Percentiles rank a stretch among this genome's conserved stretches.
Evolutionary conservation across 768 basidiomycete genomes (phyloP).

Genomic region (Lactifluus echinatus): DNA sequence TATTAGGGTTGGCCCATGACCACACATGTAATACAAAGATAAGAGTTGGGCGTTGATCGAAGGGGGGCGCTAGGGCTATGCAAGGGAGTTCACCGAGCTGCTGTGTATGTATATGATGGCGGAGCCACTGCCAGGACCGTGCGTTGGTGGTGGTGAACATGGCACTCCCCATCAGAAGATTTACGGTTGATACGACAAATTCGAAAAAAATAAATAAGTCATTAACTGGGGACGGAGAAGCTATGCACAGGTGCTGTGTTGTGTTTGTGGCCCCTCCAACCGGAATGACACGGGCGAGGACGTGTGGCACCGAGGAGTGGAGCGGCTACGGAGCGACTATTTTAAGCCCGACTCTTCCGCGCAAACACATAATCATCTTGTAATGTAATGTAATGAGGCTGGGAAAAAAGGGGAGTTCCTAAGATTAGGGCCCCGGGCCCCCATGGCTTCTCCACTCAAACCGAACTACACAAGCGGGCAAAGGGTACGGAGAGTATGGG

Average conservation of each 20-base stretch:
- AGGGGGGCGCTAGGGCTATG: background rate
- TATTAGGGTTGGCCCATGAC: conserved; percentile 12
- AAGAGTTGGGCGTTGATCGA: background rate
- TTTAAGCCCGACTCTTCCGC: too few species aligned
- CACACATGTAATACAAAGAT: too few species aligned
- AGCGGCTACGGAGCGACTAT: too few species aligned
- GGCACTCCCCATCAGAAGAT: background rate
- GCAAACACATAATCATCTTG: too few species aligned
- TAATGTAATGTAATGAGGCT: too few species aligned
- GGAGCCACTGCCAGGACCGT: background rate
- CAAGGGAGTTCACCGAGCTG: background rate
- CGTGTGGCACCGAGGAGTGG: background rate
- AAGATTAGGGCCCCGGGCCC: too few species aligned
- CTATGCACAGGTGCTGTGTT: background rate
- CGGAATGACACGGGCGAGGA: background rate
- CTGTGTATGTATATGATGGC: background rate
- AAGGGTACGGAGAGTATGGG: background rate
- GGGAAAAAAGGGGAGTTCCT: too few species aligned
- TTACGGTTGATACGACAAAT: background rate
- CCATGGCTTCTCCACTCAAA: background rate
- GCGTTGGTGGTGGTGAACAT: background rate
- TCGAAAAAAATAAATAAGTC: too few species aligned
- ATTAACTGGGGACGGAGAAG: background rate
- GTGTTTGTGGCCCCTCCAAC: background rate
- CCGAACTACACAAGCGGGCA: background rate